These are phyloP conservation scores for Tulasnella sp. DNA, from an alignment of 768 basidiomycete genomes.

Conservation along the genomic window DNA sequence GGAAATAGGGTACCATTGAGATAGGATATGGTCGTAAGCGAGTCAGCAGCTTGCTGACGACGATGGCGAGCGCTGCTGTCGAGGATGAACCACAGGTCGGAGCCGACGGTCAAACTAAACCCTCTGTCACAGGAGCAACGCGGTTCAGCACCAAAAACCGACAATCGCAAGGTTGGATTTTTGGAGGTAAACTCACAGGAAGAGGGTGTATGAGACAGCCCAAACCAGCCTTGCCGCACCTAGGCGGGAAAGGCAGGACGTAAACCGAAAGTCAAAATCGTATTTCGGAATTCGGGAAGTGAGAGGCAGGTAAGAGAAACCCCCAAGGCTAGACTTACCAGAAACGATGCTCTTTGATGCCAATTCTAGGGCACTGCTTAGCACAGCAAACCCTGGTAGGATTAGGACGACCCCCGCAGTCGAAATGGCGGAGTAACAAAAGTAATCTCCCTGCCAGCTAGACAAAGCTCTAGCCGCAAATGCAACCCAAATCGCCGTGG, in stretches of 20 bases:
- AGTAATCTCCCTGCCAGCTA: conserved; percentile 72
- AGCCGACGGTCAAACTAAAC: conserved; percentile 82
- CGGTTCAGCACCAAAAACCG: background rate
- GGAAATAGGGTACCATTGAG: conserved; percentile 68
- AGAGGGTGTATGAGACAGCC: conserved; percentile 83
- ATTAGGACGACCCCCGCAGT: conserved; percentile 87
- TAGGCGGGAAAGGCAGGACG: conserved; percentile 61
- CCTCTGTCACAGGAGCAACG: conserved; percentile 49
- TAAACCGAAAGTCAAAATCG: background rate
- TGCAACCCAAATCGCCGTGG: conserved; percentile 77
- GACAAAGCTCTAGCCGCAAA: conserved; percentile 81
- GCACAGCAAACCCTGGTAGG: conserved; percentile 81
- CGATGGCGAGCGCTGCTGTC: conserved; percentile 58
- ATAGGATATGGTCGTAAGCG: conserved; percentile 52
- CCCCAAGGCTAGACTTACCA: conserved; percentile 7
- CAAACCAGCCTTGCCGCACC: conserved; percentile 74
- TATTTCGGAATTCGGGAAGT: background rate
- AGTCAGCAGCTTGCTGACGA: conserved; percentile 57
- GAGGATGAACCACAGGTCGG: conserved; percentile 74
- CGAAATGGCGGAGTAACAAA: conserved; percentile 92
- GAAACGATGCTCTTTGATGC: conserved; percentile 85
- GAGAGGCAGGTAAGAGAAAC: background rate
- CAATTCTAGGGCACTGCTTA: conserved; percentile 80
- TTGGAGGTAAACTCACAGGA: conserved; percentile 47
- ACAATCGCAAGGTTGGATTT: background rate